phyloP scores from a whole-genome alignment of 305 asterid genomes.

The Withania somnifera region DNA sequence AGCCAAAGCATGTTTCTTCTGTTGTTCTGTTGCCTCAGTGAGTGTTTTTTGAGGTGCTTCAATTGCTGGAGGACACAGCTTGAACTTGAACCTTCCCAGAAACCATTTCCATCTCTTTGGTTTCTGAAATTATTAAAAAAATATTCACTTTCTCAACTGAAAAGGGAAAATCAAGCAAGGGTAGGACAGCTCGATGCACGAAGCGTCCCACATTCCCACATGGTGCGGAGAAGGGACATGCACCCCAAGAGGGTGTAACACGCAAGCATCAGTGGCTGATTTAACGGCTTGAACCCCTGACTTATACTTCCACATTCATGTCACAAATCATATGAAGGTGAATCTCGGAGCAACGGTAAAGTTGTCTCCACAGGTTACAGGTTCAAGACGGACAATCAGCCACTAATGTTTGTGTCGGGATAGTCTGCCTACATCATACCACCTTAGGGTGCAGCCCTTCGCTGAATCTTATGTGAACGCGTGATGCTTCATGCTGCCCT shows the following conservation, averaged over 20 bases:
- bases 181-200: neutral
- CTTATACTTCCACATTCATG: neutral
- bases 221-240: too few species aligned
- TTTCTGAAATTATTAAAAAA: conserved; percentile 31
- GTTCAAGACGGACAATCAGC: neutral
- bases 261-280: too few species aligned
- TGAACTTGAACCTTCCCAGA: conserved; percentile 35
- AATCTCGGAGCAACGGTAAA: neutral
- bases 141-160: neutral
- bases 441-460: neutral
- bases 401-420: neutral
- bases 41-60: conserved; percentile 41
- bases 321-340: neutral
- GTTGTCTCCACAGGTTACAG: neutral
- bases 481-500: neutral
- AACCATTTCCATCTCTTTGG: conserved; percentile 54
- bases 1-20: conserved; percentile 57
- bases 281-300: neutral
- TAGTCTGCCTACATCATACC: neutral
- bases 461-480: neutral
- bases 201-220: neutral
- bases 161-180: neutral
- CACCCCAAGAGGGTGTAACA: neutral
- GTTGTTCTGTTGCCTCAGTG: conserved; percentile 54
- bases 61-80: conserved; percentile 35